A percentile compares a stretch with the other conserved stretches of the same genome.
Conservation (phyloP, 306 rosid species). For the Gynostemma pentaphyllum region DNA sequence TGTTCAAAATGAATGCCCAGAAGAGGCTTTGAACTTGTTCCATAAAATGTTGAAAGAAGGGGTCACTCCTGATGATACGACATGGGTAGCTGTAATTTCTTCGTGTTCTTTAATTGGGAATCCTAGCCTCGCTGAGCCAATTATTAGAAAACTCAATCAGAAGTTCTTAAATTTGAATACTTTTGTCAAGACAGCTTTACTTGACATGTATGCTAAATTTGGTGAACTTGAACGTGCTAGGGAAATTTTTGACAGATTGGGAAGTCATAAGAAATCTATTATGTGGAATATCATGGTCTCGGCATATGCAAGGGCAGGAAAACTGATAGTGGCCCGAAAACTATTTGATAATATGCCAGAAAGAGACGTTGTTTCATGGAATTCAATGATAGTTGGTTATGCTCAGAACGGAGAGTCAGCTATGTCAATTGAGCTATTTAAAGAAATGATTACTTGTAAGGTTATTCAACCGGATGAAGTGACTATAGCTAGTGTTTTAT, state of each 20-base stretch:
- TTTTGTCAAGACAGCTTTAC: conserved; percentile 46
- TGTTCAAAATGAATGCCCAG: conserved; percentile 35
- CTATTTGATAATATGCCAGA: conserved; percentile 51
- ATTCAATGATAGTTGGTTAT: conserved; percentile 56
- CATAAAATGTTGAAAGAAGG: conserved; percentile 16
- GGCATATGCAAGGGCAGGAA: conserved; percentile 48
- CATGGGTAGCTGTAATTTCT: conserved; percentile 50
- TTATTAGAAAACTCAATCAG: conserved; percentile 22
- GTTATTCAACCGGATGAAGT: conserved; percentile 48
- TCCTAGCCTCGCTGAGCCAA: conserved; percentile 27
- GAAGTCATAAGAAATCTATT: conserved; percentile 26
- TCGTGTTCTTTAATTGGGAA: conserved; percentile 34
- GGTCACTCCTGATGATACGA: conserved; percentile 31
- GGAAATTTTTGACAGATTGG: conserved; percentile 36
- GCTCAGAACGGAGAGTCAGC: conserved; percentile 52
- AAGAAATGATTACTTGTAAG: conserved; percentile 28
- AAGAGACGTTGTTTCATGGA: conserved; percentile 50
- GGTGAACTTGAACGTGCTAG: conserved; percentile 43
- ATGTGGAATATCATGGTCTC: conserved; percentile 65
- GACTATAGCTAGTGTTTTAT: conserved; percentile 52
- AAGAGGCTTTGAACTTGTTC: conserved; percentile 44
- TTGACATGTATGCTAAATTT: conserved; percentile 59
- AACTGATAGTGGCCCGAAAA: conserved; percentile 32
- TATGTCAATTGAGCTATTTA: conserved; percentile 42
- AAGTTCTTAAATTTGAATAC: conserved; percentile 28